Evolutionary conservation across 2,329 filamentous ascomycete species (phyloP), one percentile per base, ranked within the genome.

Genomic region (Arthrobotrys conoides): DNA sequence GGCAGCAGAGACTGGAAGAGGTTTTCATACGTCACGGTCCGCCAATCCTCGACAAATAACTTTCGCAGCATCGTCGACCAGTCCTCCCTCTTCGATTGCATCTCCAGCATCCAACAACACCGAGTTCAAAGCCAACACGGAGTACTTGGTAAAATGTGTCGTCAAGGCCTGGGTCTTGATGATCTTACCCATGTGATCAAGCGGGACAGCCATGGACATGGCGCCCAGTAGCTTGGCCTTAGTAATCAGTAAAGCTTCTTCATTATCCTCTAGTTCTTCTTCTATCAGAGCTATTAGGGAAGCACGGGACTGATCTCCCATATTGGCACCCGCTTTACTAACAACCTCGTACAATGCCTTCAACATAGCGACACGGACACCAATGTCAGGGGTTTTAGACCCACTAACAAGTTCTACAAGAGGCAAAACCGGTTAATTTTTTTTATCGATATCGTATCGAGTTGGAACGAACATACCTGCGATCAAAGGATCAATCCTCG

Each of bases 311-410:
- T 91, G 87, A 82, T 98, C 96, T 82, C 93, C 94, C 96, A 99
- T 99, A 85, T 95, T 97, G 73, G 88, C 88, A 69, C 96, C 96
- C 18, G 94, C 95, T 85, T 97, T 97, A 87, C 93, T 95, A 78
- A 99, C 91, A 33, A 99, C 96, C 83, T 98, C 95, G 83, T 96
- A 97, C 55, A 99, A 86, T 2, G 96, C 96, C 87, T 96, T 97
- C 82, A 99, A 88, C 96, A 99, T 99, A 30, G 96, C 96, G 81
- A 92, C 96, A 85, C 90, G 93, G 80, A 99, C 96, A 55, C 95
- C 95, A 5, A 90, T 83, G 83, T 98, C 95, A 0, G 89, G 86
- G 0, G 96, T 98, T 87, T 95, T 97, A 27, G 94, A 96, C 57
- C 96, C 96, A n/a, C 96, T 92, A 20, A 98, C 94, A 59, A 99